Conservation (phyloP, 306 rosid species). For the Pterocarpus santalinus region DNA sequence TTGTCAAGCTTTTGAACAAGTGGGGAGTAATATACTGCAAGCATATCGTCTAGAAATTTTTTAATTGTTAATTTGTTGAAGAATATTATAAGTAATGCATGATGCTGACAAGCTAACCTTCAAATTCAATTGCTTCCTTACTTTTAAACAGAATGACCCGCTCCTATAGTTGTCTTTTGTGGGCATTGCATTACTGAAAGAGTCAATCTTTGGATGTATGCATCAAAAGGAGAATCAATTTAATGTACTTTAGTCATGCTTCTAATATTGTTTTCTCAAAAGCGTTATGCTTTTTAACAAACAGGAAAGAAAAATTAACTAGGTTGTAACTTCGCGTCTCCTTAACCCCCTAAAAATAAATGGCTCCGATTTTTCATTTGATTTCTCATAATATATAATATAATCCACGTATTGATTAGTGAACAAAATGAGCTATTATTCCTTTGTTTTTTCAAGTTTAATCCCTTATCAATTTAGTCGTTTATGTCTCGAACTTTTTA, state of each 20-base stretch:
- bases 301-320: background rate
- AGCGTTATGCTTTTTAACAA: background rate
- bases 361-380: background rate
- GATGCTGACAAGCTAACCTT: conserved; percentile 51
- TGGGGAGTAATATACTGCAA: conserved; percentile 47
- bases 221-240: conserved; percentile 40
- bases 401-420: background rate
- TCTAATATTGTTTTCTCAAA: background rate
- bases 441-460: too few relatives aligned
- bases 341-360: background rate
- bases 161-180: conserved; percentile 42
- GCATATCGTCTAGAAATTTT: conserved; percentile 26
- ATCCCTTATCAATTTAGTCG: background rate
- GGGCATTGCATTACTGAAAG: conserved; percentile 35
- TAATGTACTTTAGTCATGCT: background rate
- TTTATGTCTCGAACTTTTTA: too few relatives aligned
- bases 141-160: conserved; percentile 31
- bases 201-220: conserved; percentile 44
- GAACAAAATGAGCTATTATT: background rate
- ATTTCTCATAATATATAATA: background rate
- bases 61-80: conserved; percentile 18
- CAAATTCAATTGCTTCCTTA: conserved; percentile 37
- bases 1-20: conserved; percentile 51
- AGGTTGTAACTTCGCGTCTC: background rate
- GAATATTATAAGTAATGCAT: conserved; percentile 28